Conservation (phyloP, 2,329 filamentous ascomycete species). For the Botrytis pseudocinerea region DNA sequence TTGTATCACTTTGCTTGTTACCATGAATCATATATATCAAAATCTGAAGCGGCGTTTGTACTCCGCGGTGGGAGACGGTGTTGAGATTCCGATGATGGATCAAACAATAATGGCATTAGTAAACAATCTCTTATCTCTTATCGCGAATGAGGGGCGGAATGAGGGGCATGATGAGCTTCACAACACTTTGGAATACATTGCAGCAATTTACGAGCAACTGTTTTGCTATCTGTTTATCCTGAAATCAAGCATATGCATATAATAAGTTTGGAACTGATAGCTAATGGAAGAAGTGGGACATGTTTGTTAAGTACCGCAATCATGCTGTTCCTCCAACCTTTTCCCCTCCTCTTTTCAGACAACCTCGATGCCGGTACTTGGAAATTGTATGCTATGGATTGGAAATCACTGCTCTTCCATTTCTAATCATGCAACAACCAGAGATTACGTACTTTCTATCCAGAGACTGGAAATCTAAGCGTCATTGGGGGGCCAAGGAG, state of each 20-base stretch:
- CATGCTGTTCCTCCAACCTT: neutral
- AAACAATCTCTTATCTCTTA: slow-evolving; percentile 22
- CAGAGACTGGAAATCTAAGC: neutral
- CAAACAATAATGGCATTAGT: slow-evolving; percentile 13
- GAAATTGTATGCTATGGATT: neutral
- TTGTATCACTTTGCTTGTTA: neutral
- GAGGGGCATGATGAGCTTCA: neutral
- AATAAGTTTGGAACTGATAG: neutral
- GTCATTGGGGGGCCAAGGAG: neutral
- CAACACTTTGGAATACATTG: neutral
- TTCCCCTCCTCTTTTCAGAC: neutral
- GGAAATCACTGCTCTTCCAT: neutral
- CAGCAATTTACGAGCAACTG: neutral
- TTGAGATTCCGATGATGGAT: slow-evolving; percentile 18
- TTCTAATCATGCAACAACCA: neutral
- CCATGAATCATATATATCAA: slow-evolving; percentile 19
- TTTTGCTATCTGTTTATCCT: neutral
- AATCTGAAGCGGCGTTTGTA: slow-evolving; percentile 4
- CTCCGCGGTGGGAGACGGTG: slow-evolving; percentile 22
- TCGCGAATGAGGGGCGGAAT: slow-evolving; percentile 21
- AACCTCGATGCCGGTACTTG: neutral
- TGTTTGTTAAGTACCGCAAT: neutral
- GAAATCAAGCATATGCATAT: too few relatives aligned
- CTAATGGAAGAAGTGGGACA: neutral
- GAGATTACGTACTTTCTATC: neutral